Evolutionary conservation across 371 early-diverging fungal species (phyloP).

Genomic region (Circinella minor): DNA sequence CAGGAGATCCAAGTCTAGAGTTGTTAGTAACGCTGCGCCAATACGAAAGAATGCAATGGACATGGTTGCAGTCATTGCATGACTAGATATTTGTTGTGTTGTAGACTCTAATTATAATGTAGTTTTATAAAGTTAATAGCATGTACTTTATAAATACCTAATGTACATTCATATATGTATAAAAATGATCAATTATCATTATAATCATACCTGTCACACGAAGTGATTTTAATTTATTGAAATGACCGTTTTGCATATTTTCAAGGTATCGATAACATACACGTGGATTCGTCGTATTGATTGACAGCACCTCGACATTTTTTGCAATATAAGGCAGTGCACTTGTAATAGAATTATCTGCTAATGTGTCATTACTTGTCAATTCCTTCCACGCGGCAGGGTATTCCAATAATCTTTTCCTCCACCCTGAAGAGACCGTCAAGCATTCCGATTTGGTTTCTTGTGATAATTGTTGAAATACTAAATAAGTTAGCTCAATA

Average conservation of each 20-base stretch:
- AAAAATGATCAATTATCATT: too few relatives aligned
- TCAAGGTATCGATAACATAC: constrained; percentile 1
- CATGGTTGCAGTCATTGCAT: not conserved
- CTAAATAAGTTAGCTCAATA: not conserved
- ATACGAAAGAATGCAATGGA: not conserved
- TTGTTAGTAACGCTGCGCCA: not conserved
- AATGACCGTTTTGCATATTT: not conserved
- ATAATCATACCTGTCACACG: not conserved
- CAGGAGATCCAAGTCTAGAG: not conserved
- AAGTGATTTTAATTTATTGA: not conserved
- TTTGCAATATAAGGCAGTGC: not conserved
- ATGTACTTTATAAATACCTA: too few relatives aligned
- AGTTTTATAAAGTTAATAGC: too few relatives aligned
- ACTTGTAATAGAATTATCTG: not conserved
- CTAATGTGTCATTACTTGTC: not conserved
- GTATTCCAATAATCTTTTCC: not conserved
- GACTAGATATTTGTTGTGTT: not conserved
- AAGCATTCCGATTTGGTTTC: not conserved
- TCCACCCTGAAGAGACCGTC: not conserved
- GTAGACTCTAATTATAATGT: not conserved
- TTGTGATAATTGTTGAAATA: not conserved
- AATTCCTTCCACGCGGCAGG: not conserved
- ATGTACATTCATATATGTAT: too few relatives aligned
- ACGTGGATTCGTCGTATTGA: not conserved
- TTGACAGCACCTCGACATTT: not conserved